These are phyloP conservation scores for Moricandia arvensis DNA, from an alignment of 345 rosid species.

Conservation along the genomic window DNA sequence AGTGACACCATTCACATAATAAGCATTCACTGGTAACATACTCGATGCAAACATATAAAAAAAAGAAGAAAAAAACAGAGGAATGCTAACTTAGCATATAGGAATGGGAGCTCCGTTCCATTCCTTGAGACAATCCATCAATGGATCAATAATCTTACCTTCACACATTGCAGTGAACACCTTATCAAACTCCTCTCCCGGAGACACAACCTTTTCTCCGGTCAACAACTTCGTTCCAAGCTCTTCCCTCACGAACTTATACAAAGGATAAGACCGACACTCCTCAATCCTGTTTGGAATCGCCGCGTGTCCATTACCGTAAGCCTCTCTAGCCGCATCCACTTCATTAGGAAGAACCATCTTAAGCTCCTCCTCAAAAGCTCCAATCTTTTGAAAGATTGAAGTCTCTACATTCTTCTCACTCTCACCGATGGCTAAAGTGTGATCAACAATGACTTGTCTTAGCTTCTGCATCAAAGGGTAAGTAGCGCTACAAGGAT, in stretches of 20 bases:
- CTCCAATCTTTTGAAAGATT: constrained; percentile 59
- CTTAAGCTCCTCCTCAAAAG: constrained; percentile 58
- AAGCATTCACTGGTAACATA: not conserved
- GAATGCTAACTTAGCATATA: constrained; percentile 35
- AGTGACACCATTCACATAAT: constrained; percentile 17
- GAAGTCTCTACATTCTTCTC: constrained; percentile 54
- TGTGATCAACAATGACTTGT: constrained; percentile 62
- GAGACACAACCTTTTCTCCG: constrained; percentile 59
- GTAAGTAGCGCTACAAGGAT: constrained; percentile 59
- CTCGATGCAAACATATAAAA: not conserved
- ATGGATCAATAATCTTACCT: constrained; percentile 62
- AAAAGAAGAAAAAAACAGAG: not conserved
- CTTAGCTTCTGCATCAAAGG: constrained; percentile 64
- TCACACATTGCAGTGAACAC: constrained; percentile 61
- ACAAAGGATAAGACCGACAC: constrained; percentile 71
- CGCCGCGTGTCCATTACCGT: constrained; percentile 42
- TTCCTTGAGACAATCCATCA: constrained; percentile 65
- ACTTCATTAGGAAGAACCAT: constrained; percentile 57
- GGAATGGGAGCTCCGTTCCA: constrained; percentile 81
- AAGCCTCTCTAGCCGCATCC: constrained; percentile 47
- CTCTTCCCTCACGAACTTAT: constrained; percentile 60
- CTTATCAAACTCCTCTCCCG: constrained; percentile 73
- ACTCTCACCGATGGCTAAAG: constrained; percentile 47
- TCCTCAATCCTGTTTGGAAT: constrained; percentile 58
- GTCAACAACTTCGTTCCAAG: constrained; percentile 53